Evolutionary conservation across 1,139 yeast species (phyloP).

Genomic region (Blastobotrys ciferrii): DNA sequence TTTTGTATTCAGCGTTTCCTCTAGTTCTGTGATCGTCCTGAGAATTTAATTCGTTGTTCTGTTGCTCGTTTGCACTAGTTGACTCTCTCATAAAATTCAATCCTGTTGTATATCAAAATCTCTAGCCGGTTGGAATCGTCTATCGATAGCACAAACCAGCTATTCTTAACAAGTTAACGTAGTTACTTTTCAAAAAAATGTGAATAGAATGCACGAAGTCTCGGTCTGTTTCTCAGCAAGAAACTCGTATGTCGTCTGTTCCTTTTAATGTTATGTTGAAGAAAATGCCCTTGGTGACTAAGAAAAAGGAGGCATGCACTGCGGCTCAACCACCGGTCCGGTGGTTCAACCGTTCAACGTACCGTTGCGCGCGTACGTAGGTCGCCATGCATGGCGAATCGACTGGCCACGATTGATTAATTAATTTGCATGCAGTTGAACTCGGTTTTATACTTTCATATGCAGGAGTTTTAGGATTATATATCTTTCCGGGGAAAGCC

Average conservation of each 20-base stretch:
- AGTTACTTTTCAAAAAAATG: not conserved
- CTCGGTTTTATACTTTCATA: too few relatives aligned
- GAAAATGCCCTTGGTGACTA: too few relatives aligned
- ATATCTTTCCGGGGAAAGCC: too few relatives aligned
- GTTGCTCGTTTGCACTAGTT: conserved; percentile 1
- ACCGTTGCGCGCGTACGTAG: too few relatives aligned
- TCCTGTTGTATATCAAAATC: not conserved
- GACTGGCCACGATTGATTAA: too few relatives aligned
- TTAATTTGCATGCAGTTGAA: too few relatives aligned
- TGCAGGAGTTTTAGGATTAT: too few relatives aligned
- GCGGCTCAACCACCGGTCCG: too few relatives aligned
- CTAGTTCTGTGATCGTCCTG: not conserved
- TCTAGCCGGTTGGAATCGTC: not conserved
- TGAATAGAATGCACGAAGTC: not conserved
- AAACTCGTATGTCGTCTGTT: not conserved
- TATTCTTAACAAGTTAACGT: not conserved
- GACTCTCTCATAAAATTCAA: conserved; percentile 2
- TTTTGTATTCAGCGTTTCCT: not conserved
- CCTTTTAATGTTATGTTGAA: not conserved
- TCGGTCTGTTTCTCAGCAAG: not conserved
- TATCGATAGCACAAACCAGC: not conserved
- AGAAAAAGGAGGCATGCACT: not conserved
- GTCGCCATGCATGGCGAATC: too few relatives aligned
- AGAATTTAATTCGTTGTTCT: not conserved
- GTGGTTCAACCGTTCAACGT: too few relatives aligned